Percentiles rank a stretch among this genome's conserved stretches.
Conservation (phyloP, 371 early-diverging fungal genomes). For the Thermomucor indicae-seudaticae region DNA sequence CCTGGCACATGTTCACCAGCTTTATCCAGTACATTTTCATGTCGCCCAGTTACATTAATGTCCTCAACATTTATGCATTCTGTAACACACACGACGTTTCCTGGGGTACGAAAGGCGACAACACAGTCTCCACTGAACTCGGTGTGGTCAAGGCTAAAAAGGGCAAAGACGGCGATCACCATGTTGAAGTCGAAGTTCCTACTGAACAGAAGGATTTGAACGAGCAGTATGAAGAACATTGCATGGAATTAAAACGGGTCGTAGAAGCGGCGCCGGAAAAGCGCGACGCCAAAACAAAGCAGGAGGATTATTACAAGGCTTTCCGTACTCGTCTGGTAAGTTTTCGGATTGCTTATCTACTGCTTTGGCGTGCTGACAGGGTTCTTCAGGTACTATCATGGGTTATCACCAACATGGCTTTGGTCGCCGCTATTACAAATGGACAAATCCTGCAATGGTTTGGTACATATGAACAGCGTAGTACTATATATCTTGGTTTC, state of each 20-base stretch:
- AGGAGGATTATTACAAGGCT: slow-evolving; percentile 83
- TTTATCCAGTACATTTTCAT: slow-evolving; percentile 59
- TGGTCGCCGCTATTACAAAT: slow-evolving; percentile 60
- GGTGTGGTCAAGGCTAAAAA: slow-evolving; percentile 62
- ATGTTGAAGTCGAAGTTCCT: slow-evolving; percentile 64
- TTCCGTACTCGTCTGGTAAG: slow-evolving; percentile 71
- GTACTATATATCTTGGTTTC: slow-evolving; percentile 75
- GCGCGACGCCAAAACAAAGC: slow-evolving; percentile 71
- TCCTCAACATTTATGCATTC: slow-evolving; percentile 67
- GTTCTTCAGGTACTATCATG: slow-evolving; percentile 54
- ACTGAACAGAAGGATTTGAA: slow-evolving; percentile 76
- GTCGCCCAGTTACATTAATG: slow-evolving; percentile 61
- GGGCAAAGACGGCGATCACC: slow-evolving; percentile 40
- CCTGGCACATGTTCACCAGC: slow-evolving; percentile 67
- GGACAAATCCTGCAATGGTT: slow-evolving; percentile 26
- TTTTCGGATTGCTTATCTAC: not conserved
- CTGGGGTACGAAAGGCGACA: slow-evolving; percentile 95
- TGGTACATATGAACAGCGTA: slow-evolving; percentile 32
- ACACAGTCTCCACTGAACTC: slow-evolving; percentile 52
- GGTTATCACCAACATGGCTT: slow-evolving; percentile 79
- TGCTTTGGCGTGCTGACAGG: not conserved
- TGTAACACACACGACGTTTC: slow-evolving; percentile 73
- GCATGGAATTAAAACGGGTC: slow-evolving; percentile 45
- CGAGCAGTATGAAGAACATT: slow-evolving; percentile 68
- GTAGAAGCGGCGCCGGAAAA: slow-evolving; percentile 52